Conservation (phyloP, 108 stramenopile genomes). For the Fistulifera pelliculosa region DNA sequence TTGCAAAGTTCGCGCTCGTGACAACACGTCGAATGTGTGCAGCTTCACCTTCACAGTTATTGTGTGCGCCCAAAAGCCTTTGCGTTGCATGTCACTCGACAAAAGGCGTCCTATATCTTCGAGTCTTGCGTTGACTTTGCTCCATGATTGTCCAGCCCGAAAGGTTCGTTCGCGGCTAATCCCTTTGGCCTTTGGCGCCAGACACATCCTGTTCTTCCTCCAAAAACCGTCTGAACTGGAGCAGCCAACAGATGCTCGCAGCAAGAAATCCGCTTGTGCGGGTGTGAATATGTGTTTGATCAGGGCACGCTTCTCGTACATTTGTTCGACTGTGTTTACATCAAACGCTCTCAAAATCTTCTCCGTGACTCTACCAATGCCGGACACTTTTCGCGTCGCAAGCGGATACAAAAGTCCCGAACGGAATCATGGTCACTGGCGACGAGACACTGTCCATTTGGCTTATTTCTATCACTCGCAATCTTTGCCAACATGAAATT, state of each 20-base stretch:
- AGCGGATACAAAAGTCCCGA: constrained; percentile 65
- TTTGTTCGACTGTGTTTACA: constrained; percentile 70
- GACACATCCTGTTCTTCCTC: constrained; percentile 6
- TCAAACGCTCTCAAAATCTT: constrained; percentile 63
- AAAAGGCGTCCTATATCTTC: constrained; percentile 55
- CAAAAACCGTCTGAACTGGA: constrained; percentile 15
- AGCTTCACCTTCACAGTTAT: constrained; percentile 81
- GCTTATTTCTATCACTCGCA: constrained; percentile 88
- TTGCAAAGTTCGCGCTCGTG: constrained; percentile 18
- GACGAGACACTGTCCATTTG: constrained; percentile 91
- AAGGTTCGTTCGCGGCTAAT: constrained; percentile 92
- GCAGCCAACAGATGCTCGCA: constrained; percentile 65
- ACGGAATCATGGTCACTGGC: constrained; percentile 43
- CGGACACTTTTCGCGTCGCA: constrained; percentile 68
- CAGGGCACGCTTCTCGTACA: constrained; percentile 64
- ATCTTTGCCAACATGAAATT: constrained; percentile 92
- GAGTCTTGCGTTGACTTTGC: constrained; percentile 43
- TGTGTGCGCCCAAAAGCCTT: constrained; percentile 50
- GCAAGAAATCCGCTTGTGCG: constrained; percentile 55
- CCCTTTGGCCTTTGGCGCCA: constrained; percentile 43
- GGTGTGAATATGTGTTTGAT: constrained; percentile 55
- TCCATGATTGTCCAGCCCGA: constrained; percentile 41
- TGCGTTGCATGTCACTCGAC: constrained; percentile 46
- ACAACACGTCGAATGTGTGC: constrained; percentile 58
- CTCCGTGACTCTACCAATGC: constrained; percentile 92